These are phyloP conservation scores for Phanerodontia chrysosporium DNA, from an alignment of 768 basidiomycete species.

Conservation along the genomic window DNA sequence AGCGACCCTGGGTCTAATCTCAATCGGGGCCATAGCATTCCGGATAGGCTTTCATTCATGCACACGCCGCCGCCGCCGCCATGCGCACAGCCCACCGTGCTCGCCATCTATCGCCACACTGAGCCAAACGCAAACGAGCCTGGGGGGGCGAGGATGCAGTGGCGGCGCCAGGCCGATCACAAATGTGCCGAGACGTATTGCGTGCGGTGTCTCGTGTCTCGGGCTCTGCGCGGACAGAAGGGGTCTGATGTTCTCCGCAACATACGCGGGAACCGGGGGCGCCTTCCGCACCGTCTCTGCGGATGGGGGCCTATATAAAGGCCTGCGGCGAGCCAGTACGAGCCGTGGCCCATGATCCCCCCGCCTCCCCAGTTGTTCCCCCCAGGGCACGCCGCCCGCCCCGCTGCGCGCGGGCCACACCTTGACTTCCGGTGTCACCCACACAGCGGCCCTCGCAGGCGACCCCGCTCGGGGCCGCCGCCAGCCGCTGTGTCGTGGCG, in stretches of 20 bases:
- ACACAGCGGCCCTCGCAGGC: conserved; percentile 17
- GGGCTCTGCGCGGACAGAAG: too few relatives aligned
- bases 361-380: too few relatives aligned
- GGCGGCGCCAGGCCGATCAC: not conserved
- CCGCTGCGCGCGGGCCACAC: conserved; percentile 14
- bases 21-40: not conserved
- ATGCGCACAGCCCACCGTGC: not conserved
- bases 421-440: conserved; percentile 19
- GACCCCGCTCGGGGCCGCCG: conserved; percentile 12
- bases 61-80: not conserved
- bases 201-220: not conserved
- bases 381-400: not conserved
- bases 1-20: not conserved
- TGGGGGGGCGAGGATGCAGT: not conserved
- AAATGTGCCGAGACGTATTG: not conserved
- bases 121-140: not conserved
- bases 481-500: conserved; percentile 24
- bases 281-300: not conserved
- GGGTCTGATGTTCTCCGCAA: not conserved
- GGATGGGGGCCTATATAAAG: too few relatives aligned
- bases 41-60: not conserved
- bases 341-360: too few relatives aligned
- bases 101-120: conserved; percentile 1
- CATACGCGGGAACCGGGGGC: not conserved
- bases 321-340: too few relatives aligned